Conservation (phyloP, 116 monocot genomes). For the Iris pallida region DNA sequence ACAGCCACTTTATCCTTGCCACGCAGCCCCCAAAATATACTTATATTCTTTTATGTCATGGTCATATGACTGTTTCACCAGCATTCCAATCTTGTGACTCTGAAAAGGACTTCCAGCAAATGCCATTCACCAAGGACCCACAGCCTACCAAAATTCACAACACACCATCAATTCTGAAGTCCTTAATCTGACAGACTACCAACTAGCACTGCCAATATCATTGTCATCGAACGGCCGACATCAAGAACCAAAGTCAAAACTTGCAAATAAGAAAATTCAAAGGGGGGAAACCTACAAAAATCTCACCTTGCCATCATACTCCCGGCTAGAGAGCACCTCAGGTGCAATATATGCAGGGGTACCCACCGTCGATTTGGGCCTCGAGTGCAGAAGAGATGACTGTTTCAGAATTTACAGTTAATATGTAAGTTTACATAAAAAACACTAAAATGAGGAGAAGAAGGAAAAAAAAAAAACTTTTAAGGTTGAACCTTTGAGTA, state of each 20-base stretch:
- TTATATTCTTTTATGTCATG: too few species aligned
- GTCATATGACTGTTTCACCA: too few species aligned
- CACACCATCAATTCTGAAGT: too few species aligned
- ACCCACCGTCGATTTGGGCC: conserved; percentile 23
- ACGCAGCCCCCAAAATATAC: too few species aligned
- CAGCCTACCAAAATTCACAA: too few species aligned
- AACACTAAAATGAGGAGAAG: not conserved
- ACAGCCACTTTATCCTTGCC: too few species aligned
- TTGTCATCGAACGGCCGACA: not conserved
- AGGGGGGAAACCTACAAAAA: not conserved
- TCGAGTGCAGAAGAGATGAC: conserved; percentile 21
- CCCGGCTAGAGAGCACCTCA: conserved; percentile 19
- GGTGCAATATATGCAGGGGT: conserved; percentile 25
- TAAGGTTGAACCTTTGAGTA: conserved; percentile 19
- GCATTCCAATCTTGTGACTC: too few species aligned
- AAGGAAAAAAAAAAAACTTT: not conserved
- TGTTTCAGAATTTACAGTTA: not conserved
- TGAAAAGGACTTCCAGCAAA: too few species aligned
- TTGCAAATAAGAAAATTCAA: not conserved
- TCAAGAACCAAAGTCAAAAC: not conserved
- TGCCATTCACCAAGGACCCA: too few species aligned
- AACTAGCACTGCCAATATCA: too few species aligned
- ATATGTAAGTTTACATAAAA: not conserved
- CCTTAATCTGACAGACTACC: too few species aligned
- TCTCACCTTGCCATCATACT: conserved; percentile 24